A percentile compares a stretch with the other conserved stretches of the same genome.
Conservation (phyloP, 371 early-diverging fungal genomes). For the Umbelopsis sp. region DNA sequence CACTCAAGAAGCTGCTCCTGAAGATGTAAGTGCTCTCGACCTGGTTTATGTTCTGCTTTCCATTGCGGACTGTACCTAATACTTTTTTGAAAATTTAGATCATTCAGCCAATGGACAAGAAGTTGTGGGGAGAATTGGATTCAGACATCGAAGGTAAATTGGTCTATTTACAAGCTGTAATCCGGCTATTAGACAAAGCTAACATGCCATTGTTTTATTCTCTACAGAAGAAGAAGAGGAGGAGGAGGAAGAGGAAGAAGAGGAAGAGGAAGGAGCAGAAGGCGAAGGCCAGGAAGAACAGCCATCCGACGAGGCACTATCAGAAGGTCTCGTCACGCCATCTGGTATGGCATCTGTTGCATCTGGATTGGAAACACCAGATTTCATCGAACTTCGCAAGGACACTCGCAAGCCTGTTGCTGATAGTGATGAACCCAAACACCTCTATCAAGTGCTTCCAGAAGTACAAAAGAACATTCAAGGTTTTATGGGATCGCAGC, state of each 20-base stretch:
- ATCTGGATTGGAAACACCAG: slow-evolving; percentile 91
- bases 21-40: slow-evolving; percentile 27
- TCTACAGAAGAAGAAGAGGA: slow-evolving; percentile 60
- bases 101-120: slow-evolving; percentile 73
- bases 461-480: slow-evolving; percentile 74
- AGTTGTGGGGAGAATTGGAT: slow-evolving; percentile 87
- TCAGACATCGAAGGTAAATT: slow-evolving; percentile 51
- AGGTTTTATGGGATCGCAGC: slow-evolving; percentile 95
- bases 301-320: slow-evolving; percentile 43
- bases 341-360: slow-evolving; percentile 83
- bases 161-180: background rate
- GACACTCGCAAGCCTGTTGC: slow-evolving; percentile 44
- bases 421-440: slow-evolving; percentile 71
- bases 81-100: slow-evolving; percentile 30
- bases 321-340: slow-evolving; percentile 85
- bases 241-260: slow-evolving; percentile 56
- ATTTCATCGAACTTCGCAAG: slow-evolving; percentile 91
- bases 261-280: slow-evolving; percentile 37
- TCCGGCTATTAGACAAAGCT: no score
- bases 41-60: background rate
- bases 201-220: background rate
- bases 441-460: slow-evolving; percentile 88
- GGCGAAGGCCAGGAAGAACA: slow-evolving; percentile 33
- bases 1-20: slow-evolving; percentile 47
- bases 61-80: slow-evolving; percentile 21